These are phyloP conservation scores for Leccinellum albellum DNA, from an alignment of 768 basidiomycete genomes.

Conservation along the genomic window DNA sequence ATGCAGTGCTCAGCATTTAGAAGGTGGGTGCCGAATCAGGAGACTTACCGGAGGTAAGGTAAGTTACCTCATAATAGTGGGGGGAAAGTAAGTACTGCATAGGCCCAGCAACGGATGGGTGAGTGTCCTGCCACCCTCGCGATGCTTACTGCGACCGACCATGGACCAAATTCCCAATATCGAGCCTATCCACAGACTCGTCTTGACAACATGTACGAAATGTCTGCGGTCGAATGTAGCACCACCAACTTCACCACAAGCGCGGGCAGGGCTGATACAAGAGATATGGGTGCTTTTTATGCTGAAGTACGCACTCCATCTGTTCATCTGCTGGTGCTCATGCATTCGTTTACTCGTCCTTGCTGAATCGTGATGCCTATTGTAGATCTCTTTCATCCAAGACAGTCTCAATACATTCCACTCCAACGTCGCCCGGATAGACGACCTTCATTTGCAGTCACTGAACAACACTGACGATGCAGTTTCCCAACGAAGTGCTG, in stretches of 20 bases:
- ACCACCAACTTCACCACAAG: conserved; percentile 34
- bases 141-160: not conserved
- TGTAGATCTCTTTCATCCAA: conserved; percentile 71
- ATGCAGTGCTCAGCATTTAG: too few species aligned
- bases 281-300: conserved; percentile 71
- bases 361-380: not conserved
- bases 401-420: conserved; percentile 66
- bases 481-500: conserved; percentile 54
- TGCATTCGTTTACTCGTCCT: not conserved
- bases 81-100: too few species aligned
- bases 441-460: conserved; percentile 72
- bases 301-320: conserved; percentile 51
- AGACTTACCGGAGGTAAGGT: too few species aligned
- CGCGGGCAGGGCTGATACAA: conserved; percentile 40
- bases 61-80: too few species aligned
- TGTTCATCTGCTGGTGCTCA: not conserved
- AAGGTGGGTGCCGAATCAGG: too few species aligned
- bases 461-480: conserved; percentile 74
- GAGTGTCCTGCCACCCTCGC: conserved; percentile 26
- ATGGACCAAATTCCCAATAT: conserved; percentile 15
- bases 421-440: conserved; percentile 62
- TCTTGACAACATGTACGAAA: conserved; percentile 66
- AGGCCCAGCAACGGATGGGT: conserved; percentile 69
- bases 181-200: conserved; percentile 63
- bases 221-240: conserved; percentile 48